Percentiles rank a stretch among this genome's conserved stretches.
Evolutionary conservation across 352 stramenopile genomes (phyloP).

Genomic region (Globisporangium emineosum): DNA sequence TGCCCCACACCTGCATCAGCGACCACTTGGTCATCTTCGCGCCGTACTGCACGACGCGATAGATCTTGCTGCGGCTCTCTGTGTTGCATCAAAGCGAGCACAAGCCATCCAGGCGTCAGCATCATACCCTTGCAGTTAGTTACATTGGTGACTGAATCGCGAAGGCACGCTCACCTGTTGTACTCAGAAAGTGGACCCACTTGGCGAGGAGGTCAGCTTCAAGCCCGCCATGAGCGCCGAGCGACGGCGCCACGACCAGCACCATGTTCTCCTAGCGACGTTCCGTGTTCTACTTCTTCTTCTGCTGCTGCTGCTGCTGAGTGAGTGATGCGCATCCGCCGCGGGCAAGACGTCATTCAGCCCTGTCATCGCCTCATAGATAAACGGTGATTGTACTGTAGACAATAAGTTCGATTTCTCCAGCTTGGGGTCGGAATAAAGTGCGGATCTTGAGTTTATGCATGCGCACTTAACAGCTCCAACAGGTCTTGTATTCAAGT

Average conservation of each 20-base stretch:
- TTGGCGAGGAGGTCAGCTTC: constrained; percentile 34
- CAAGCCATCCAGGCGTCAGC: not conserved
- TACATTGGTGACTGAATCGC: too few species aligned
- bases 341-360: not conserved
- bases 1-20: constrained; percentile 29
- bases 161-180: constrained; percentile 30
- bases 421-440: not conserved
- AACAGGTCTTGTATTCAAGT: not conserved
- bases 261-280: constrained; percentile 1
- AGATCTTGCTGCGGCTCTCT: constrained; percentile 65
- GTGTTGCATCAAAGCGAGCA: not conserved
- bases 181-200: constrained; percentile 47
- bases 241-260: not conserved
- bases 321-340: not conserved
- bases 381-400: not conserved
- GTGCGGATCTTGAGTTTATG: not conserved
- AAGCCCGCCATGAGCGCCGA: not conserved
- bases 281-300: not conserved
- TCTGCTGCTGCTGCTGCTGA: not conserved
- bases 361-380: not conserved
- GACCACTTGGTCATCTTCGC: constrained; percentile 50
- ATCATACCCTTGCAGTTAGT: not conserved
- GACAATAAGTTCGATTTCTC: not conserved
- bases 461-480: not conserved
- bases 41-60: constrained; percentile 59